A percentile compares a stretch with the other conserved stretches of the same genome.
These are phyloP conservation scores for Camelina laxa DNA, from an alignment of 345 rosid genomes.

Conservation along the genomic window DNA sequence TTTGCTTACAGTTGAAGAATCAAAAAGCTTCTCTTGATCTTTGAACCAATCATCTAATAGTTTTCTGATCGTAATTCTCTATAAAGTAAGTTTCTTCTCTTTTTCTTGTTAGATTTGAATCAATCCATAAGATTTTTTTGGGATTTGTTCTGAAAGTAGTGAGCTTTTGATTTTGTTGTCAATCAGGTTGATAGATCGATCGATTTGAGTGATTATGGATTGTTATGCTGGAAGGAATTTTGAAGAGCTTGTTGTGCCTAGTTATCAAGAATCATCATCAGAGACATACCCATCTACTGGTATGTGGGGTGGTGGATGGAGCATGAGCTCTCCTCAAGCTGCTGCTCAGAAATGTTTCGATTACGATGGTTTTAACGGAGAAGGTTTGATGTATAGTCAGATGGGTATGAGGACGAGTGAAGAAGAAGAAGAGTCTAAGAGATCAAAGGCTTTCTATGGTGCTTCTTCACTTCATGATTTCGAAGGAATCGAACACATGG, in stretches of 20 bases:
- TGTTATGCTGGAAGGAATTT: slow-evolving; percentile 35
- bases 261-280: slow-evolving; percentile 39
- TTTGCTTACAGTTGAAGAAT: slow-evolving; percentile 26
- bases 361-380: slow-evolving; percentile 37
- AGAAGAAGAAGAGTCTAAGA: slow-evolving; percentile 45
- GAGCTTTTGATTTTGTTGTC: slow-evolving; percentile 3
- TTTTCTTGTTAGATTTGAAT: background rate
- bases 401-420: slow-evolving; percentile 36
- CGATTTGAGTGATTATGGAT: slow-evolving; percentile 36
- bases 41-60: slow-evolving; percentile 2
- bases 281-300: slow-evolving; percentile 40
- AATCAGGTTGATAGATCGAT: slow-evolving; percentile 31
- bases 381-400: slow-evolving; percentile 30
- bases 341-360: slow-evolving; percentile 38
- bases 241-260: slow-evolving; percentile 42
- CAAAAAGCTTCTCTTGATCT: slow-evolving; percentile 7
- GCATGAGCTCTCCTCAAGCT: slow-evolving; percentile 41
- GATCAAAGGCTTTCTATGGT: slow-evolving; percentile 37
- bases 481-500: slow-evolving; percentile 59
- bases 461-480: slow-evolving; percentile 51
- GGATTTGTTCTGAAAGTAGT: slow-evolving; percentile 26
- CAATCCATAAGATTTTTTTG: slow-evolving; percentile 10
- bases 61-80: slow-evolving; percentile 24
- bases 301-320: slow-evolving; percentile 48
- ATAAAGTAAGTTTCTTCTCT: slow-evolving; percentile 36